Percentiles rank a stretch among this genome's conserved stretches.
Conservation (phyloP, 441 rosid species). For the Melastoma candidum region DNA sequence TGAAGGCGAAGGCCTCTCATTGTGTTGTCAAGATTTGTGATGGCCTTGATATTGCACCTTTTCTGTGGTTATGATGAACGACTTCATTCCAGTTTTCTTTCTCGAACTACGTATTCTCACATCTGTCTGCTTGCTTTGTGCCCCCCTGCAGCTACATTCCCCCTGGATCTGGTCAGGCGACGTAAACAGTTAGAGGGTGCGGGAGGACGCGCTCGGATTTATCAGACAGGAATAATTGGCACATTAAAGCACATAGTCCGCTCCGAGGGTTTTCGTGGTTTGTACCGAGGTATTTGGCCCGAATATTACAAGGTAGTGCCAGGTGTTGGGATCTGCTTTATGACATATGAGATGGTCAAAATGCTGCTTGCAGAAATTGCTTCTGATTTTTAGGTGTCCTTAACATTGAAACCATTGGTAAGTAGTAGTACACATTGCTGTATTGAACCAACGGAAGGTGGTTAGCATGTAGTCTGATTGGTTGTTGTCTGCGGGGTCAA, state of each 20-base stretch:
- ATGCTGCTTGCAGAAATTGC: constrained; percentile 43
- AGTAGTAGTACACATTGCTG: neutral
- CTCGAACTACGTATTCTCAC: too few relatives aligned
- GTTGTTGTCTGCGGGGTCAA: neutral
- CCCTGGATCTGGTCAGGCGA: constrained; percentile 83
- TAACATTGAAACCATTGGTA: neutral
- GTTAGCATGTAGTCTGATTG: neutral
- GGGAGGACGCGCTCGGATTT: constrained; percentile 72
- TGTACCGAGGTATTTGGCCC: constrained; percentile 85
- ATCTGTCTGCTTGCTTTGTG: too few relatives aligned
- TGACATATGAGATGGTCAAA: constrained; percentile 82
- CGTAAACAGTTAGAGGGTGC: constrained; percentile 92
- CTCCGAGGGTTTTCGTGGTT: constrained; percentile 65
- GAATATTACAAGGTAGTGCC: constrained; percentile 96
- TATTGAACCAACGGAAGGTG: neutral
- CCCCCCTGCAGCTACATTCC: constrained; percentile 60
- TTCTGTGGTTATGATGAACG: neutral
- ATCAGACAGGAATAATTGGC: constrained; percentile 65
- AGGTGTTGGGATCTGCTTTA: constrained; percentile 87
- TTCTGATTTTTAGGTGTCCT: constrained; percentile 22
- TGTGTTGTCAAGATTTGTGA: too few relatives aligned
- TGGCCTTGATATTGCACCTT: too few relatives aligned
- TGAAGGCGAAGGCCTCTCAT: too few relatives aligned
- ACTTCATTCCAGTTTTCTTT: neutral
- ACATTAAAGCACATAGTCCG: constrained; percentile 57